phyloP scores from a whole-genome alignment of 495 filamentous ascomycete genomes.

The Aspergillus cavernicola region DNA sequence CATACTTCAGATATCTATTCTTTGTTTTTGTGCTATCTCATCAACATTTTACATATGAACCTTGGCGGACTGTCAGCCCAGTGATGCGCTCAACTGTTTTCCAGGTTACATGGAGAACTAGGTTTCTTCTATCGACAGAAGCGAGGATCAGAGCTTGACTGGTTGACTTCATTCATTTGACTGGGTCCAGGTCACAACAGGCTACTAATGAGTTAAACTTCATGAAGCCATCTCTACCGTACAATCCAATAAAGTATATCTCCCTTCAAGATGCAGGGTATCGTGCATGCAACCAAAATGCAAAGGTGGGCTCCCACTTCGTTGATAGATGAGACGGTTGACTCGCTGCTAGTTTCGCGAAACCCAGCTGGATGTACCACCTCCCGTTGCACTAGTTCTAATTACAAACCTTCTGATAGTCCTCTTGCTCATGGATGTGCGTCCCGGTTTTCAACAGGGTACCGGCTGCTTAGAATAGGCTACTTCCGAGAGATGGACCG shows the following conservation, averaged over 20 bases:
- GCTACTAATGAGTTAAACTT: neutral
- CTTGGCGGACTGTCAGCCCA: too few species aligned
- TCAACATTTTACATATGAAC: neutral
- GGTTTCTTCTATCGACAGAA: neutral
- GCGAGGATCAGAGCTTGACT: neutral
- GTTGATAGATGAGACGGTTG: neutral
- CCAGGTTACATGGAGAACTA: too few species aligned
- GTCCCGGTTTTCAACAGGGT: too few species aligned
- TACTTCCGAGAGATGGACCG: neutral
- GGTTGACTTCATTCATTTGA: neutral
- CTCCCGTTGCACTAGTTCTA: too few species aligned
- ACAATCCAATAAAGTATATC: neutral
- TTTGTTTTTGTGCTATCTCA: neutral
- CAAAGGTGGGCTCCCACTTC: neutral
- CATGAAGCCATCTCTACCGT: neutral
- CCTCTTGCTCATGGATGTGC: neutral
- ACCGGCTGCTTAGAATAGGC: neutral
- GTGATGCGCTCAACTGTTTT: too few species aligned
- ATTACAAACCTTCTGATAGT: neutral
- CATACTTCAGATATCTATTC: neutral
- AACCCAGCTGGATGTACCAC: neutral
- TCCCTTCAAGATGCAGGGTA: neutral
- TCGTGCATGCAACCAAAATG: neutral
- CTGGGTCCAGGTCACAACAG: neutral
- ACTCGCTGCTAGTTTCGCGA: neutral